Conservation (phyloP, 257 asterid species). For the Solanum bukasovii region DNA sequence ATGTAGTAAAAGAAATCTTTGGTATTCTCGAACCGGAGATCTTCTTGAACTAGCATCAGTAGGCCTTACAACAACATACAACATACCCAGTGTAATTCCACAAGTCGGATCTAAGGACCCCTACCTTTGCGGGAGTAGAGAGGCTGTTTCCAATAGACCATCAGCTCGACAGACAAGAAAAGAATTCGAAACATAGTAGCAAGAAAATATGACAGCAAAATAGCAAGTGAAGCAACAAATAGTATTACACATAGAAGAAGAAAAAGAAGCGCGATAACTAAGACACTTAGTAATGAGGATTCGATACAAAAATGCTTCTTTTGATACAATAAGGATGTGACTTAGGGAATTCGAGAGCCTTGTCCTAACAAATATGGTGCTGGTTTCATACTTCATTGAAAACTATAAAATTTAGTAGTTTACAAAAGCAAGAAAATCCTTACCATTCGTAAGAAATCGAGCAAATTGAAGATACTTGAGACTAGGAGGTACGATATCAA, state of each 20-base stretch:
- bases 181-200: not conserved
- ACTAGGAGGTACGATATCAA: conserved; percentile 54
- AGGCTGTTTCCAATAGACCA: not conserved
- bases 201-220: not conserved
- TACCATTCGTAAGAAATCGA: conserved; percentile 65
- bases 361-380: not conserved
- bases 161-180: not conserved
- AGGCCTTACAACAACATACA: not conserved
- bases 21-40: not conserved
- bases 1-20: not conserved
- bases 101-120: not conserved
- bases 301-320: not conserved
- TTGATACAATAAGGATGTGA: not conserved
- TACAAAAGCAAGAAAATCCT: not conserved
- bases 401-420: not conserved
- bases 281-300: not conserved
- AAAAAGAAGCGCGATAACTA: not conserved
- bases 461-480: conserved; percentile 43
- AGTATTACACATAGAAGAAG: not conserved
- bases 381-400: not conserved
- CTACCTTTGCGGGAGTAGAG: not conserved
- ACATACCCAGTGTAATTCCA: not conserved
- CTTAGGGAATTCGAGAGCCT: not conserved
- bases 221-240: not conserved
- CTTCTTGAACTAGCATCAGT: not conserved